Evolutionary conservation across 768 basidiomycete genomes (phyloP), one percentile per base, ranked within the genome.

Genomic region (Steccherinum ochraceum): DNA sequence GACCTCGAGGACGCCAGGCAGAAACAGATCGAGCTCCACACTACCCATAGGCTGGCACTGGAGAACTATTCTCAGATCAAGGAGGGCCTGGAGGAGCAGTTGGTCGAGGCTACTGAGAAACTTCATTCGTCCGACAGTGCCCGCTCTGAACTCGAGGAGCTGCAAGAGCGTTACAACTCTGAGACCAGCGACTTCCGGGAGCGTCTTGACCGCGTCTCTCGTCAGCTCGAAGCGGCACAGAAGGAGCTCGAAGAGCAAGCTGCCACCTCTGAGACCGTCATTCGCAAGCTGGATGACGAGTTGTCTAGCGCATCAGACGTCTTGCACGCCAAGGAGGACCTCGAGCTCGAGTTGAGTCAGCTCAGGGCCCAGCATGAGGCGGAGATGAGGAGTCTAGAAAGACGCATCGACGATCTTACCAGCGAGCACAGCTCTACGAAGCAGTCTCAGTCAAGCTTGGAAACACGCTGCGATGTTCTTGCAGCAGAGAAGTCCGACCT

Each of bases 261-360:
- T 25, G 66, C 70, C 44, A 73, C 72, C 49, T 70, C 68, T 19
- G 63, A 67, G 43, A 65, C 64, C 23, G 62, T 80, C 40, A 44
- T 46, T 1, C 50, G 24, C n/a, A 51, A 57, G n/a, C 53, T 60
- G 13, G 53, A 51, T 11, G 57, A 58, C 21, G 49, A 57, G 52
- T 56, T 45, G 41, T 55, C 52, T 7, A 52, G 54, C 18, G 26
- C 30, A 3, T 16, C n/a, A 4, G 7, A 16, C 18, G 21, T 11
- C 57, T 55, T 45, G 41, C 48, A 2, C 46, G 49, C 19, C 45
- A 53, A 53, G 50, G 56, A 58, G 24, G 30, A 46, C 5, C 45
- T 51, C 7, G 53, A 53, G 16, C 25, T 51, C 3, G 61, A 60
- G 48, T n/a, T 63, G 3, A 21, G 12, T 3, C 16, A 46, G 41